Evolutionary conservation across 1,139 yeast species (phyloP).

Genomic region (Protomyces gravidus): DNA sequence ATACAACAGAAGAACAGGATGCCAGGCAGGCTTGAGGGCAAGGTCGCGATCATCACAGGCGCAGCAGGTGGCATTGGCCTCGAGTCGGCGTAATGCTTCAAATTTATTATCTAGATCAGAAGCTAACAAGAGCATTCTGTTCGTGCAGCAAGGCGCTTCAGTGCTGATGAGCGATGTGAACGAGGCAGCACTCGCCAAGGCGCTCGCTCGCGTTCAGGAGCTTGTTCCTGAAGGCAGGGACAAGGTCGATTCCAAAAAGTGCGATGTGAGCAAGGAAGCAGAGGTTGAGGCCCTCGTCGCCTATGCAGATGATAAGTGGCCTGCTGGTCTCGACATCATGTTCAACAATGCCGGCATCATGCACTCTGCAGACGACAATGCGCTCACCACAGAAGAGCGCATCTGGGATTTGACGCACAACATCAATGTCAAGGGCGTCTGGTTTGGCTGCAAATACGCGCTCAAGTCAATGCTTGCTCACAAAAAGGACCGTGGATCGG

Average conservation of each 20-base stretch:
- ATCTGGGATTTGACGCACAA: slow-evolving; percentile 52
- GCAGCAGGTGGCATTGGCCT: slow-evolving; percentile 54
- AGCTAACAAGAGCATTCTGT: slow-evolving; percentile 37
- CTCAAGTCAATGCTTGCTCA: slow-evolving; percentile 50
- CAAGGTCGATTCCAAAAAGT: slow-evolving; percentile 37
- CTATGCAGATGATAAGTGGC: slow-evolving; percentile 49
- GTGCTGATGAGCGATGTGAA: slow-evolving; percentile 61
- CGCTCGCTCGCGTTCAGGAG: slow-evolving; percentile 38
- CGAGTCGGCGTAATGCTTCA: slow-evolving; percentile 39
- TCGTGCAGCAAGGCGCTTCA: slow-evolving; percentile 46
- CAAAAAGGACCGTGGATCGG: slow-evolving; percentile 51
- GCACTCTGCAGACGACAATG: slow-evolving; percentile 60
- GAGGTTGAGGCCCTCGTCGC: slow-evolving; percentile 42
- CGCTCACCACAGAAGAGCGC: slow-evolving; percentile 43
- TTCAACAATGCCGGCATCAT: slow-evolving; percentile 75
- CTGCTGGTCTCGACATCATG: slow-evolving; percentile 57
- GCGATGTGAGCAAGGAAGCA: slow-evolving; percentile 42
- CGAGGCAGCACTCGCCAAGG: slow-evolving; percentile 38
- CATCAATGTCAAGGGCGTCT: slow-evolving; percentile 54
- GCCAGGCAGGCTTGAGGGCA: slow-evolving; percentile 63
- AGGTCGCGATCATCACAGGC: slow-evolving; percentile 58
- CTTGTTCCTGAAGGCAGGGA: slow-evolving; percentile 34
- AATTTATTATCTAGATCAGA: neutral
- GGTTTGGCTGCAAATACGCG: slow-evolving; percentile 55
- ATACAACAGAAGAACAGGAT: slow-evolving; percentile 28